Percentiles rank a stretch among this genome's conserved stretches.
phyloP scores from a whole-genome alignment of 73 alveolate genomes.

The Breviolum minutum region DNA sequence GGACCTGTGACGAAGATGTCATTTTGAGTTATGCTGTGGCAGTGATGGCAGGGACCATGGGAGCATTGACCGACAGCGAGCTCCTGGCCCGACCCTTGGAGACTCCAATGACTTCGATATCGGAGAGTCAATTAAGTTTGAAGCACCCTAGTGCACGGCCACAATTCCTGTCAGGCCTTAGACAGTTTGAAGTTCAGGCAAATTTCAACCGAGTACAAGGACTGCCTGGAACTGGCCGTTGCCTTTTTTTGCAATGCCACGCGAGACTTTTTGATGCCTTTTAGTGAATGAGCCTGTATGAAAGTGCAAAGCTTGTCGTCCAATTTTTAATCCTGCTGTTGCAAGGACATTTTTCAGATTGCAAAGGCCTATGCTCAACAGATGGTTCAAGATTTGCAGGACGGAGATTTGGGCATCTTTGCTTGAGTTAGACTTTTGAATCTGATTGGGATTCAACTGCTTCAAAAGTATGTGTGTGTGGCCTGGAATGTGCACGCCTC shows the following conservation, averaged over 20 bases:
- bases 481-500: background rate
- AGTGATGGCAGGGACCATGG: constrained; percentile 54
- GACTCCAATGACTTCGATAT: background rate
- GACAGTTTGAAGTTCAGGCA: constrained; percentile 59
- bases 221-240: background rate
- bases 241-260: background rate
- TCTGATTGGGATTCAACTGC: background rate
- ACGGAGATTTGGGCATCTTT: background rate
- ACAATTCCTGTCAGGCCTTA: background rate
- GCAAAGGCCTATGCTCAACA: constrained; percentile 57
- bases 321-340: background rate
- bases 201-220: constrained; percentile 71
- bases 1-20: background rate
- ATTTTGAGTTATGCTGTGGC: background rate
- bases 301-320: too few species aligned
- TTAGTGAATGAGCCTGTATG: background rate
- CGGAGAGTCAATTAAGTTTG: background rate
- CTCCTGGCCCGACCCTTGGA: background rate
- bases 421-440: background rate
- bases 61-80: constrained; percentile 82
- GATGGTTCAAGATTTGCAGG: constrained; percentile 70
- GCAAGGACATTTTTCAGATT: constrained; percentile 78
- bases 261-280: background rate
- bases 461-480: background rate
- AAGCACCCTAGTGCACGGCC: background rate